A percentile compares a stretch with the other conserved stretches of the same genome.
phyloP scores from a whole-genome alignment of 768 basidiomycete genomes.

The Amanita rubescens region DNA sequence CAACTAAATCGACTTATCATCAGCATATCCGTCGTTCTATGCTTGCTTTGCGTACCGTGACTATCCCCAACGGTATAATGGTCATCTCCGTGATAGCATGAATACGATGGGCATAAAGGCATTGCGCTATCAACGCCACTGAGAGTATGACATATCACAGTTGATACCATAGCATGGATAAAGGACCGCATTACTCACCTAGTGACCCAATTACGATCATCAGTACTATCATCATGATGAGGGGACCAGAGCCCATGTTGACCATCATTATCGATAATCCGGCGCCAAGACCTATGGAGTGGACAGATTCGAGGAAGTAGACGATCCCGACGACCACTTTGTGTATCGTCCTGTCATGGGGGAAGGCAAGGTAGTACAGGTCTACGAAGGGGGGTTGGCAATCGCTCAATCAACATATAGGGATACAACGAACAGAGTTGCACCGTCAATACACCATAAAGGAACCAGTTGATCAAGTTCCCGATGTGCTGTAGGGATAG shows the following conservation, averaged over 20 bases:
- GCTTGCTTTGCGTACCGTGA: neutral
- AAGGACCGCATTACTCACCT: neutral
- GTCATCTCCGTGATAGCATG: neutral
- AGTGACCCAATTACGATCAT: neutral
- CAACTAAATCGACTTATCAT: neutral
- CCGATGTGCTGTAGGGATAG: constrained; percentile 9
- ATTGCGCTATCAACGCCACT: constrained; percentile 3
- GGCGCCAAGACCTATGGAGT: constrained; percentile 4
- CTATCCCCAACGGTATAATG: neutral
- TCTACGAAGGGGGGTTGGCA: constrained; percentile 3
- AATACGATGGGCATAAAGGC: constrained; percentile 3
- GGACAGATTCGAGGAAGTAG: constrained; percentile 12
- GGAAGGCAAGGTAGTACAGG: constrained; percentile 15
- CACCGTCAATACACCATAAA: constrained; percentile 14
- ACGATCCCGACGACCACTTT: constrained; percentile 11
- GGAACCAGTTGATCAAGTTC: constrained; percentile 13
- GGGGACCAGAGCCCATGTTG: neutral
- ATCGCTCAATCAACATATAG: neutral
- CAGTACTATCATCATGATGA: neutral
- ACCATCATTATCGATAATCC: constrained; percentile 4
- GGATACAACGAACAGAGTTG: constrained; percentile 12
- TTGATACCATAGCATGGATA: neutral
- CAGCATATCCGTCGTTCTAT: neutral
- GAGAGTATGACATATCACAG: neutral
- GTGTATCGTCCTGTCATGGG: constrained; percentile 7